Evolutionary conservation across 2,329 filamentous ascomycete species (phyloP).

Genomic region (Hymenoscyphus fraxineus): DNA sequence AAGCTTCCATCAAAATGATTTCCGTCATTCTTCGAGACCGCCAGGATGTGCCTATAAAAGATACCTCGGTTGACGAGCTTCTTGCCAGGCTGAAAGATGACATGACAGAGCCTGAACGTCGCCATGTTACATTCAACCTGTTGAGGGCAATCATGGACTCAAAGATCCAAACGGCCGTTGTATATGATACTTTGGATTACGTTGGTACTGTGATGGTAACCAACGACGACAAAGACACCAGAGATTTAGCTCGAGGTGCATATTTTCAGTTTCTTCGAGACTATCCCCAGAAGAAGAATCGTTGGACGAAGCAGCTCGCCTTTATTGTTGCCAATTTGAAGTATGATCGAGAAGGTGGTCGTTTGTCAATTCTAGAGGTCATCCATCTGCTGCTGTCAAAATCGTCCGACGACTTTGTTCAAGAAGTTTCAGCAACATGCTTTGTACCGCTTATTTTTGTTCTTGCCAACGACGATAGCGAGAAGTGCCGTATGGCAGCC

Average conservation of each 20-base stretch:
- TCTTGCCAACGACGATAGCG: conserved; percentile 82
- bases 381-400: conserved; percentile 84
- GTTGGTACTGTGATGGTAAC: conserved; percentile 92
- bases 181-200: conserved; percentile 90
- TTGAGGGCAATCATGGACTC: conserved; percentile 81
- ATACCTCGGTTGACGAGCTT: conserved; percentile 77
- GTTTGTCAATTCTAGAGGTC: conserved; percentile 90
- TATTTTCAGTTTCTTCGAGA: conserved; percentile 94
- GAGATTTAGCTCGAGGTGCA: conserved; percentile 81
- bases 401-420: conserved; percentile 74
- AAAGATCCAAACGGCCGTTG: conserved; percentile 76
- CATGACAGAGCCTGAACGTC: conserved; percentile 85
- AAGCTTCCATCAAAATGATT: conserved; percentile 84
- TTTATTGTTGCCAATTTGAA: conserved; percentile 90
- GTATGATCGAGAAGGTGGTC: conserved; percentile 82
- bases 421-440: conserved; percentile 75
- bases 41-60: conserved; percentile 69
- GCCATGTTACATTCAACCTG: conserved; percentile 93
- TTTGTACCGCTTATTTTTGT: conserved; percentile 85
- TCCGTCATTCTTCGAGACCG: conserved; percentile 81
- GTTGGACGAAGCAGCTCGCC: conserved; percentile 83
- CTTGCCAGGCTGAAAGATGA: conserved; percentile 80
- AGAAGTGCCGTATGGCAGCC: conserved; percentile 79
- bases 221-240: conserved; percentile 83
- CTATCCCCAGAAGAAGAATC: conserved; percentile 85